phyloP scores from a whole-genome alignment of 2,329 filamentous ascomycete species.

The Pseudogymnoascus sp. region DNA sequence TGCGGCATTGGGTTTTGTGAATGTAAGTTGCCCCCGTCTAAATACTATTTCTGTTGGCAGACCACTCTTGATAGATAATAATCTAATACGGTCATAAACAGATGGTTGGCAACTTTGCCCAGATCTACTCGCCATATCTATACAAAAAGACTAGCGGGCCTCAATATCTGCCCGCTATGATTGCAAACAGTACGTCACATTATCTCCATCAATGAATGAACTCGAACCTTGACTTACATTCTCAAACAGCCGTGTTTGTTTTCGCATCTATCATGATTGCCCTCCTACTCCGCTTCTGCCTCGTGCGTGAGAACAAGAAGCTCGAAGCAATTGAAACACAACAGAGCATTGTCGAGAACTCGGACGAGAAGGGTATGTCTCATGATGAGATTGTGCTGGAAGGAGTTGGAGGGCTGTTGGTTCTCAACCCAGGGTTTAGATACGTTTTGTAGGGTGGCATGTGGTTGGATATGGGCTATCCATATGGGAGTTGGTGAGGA shows the following conservation, averaged over 20 bases:
- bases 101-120: constrained; percentile 15
- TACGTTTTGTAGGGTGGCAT: constrained; percentile 10
- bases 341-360: not conserved
- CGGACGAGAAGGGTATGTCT: not conserved
- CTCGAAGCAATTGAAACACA: constrained; percentile 10
- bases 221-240: not conserved
- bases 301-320: constrained; percentile 14
- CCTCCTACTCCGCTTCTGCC: constrained; percentile 11
- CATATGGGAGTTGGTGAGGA: not conserved
- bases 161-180: constrained; percentile 15
- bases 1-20: constrained; percentile 18
- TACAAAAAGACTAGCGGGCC: constrained; percentile 1
- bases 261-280: constrained; percentile 11
- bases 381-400: constrained; percentile 13
- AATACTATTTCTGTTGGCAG: not conserved
- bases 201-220: not conserved
- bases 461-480: not conserved
- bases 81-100: not conserved
- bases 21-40: not conserved
- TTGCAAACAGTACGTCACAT: constrained; percentile 7
- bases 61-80: not conserved
- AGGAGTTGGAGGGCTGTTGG: constrained; percentile 6
- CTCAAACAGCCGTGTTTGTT: constrained; percentile 10
- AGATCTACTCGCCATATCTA: constrained; percentile 9
- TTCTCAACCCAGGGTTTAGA: constrained; percentile 13